Base-by-base conservation (phyloP, 2,329 filamentous ascomycete genomes). In the Dactylellina haptotyla region DNA sequence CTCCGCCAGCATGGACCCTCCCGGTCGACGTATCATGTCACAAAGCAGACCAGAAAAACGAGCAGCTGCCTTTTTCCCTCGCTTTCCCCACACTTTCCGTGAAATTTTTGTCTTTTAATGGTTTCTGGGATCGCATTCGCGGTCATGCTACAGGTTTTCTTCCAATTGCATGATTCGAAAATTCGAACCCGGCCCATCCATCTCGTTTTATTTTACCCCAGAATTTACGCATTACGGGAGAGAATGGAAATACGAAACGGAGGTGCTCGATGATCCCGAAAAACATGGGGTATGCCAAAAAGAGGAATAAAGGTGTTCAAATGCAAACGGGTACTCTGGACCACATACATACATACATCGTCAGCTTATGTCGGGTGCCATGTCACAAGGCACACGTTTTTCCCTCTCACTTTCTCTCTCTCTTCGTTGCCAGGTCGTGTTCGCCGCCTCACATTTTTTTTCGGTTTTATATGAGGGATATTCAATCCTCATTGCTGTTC, bases 401-500 rank as follows among this genome's bases (percentile, higher is more conserved):
- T 34, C 18, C 28, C 25, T 18, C 23, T 26, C n/a, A 12, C 26
- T 46, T 14, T 30, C 20, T 58, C 10, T 56, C 34, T 59, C 43
- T 51, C 16, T 51, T 53, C 46, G 41, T 12, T 32, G 41, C 2
- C 28, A 20, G 4, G 9, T 37, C 20, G 16, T 20, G 30, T 54
- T 23, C 34, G 50, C 59, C 66, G 66, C 66, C 66, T 71, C 66
- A 51, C 32, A 45, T 59, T 72, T 71, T 30, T 61, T 51, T 51
- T 51, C 39, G 20, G 4, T 67, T 59, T 71, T 71, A 64, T 73
- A 73, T 73, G 69, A 73, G 69, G 69, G 69, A 73, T 73, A 67
- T 73, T 73, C 48, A 34, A 72, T 26, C 20, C 16, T 4, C 6
- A 2, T 54, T 34, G 20, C n/a, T 39, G 28, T 28, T 5, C 16